phyloP scores from a whole-genome alignment of 1,284 basidiomycete species.

The Tremellales sp. region DNA sequence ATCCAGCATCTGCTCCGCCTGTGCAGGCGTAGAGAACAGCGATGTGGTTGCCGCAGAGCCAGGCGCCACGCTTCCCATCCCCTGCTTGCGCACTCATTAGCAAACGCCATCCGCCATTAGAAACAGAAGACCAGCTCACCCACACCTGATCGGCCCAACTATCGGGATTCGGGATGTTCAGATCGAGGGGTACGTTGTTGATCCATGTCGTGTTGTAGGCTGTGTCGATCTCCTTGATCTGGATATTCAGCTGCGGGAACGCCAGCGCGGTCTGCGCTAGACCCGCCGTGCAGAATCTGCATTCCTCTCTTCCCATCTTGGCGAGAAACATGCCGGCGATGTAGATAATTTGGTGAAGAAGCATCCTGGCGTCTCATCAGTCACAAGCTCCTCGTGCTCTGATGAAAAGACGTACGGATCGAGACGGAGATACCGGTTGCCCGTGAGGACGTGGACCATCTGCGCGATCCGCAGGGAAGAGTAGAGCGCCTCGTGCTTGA shows the following conservation, averaged over 20 bases:
- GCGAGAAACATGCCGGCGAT: constrained; percentile 78
- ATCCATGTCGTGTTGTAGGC: too few species aligned
- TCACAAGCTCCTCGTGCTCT: neutral
- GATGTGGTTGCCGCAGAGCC: too few species aligned
- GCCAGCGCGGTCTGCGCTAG: constrained; percentile 70
- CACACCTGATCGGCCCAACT: too few species aligned
- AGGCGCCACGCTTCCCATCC: too few species aligned
- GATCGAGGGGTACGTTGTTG: too few species aligned
- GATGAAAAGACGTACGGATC: constrained; percentile 50
- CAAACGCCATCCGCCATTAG: too few species aligned
- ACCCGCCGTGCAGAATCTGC: constrained; percentile 72
- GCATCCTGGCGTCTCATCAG: constrained; percentile 14
- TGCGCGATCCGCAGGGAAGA: constrained; percentile 81
- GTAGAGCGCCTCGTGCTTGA: constrained; percentile 74
- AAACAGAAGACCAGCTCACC: too few species aligned
- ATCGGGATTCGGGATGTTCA: too few species aligned
- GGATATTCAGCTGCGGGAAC: constrained; percentile 72
- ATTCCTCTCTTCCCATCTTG: constrained; percentile 72
- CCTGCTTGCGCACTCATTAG: too few species aligned
- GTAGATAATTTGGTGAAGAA: constrained; percentile 78
- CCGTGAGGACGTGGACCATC: constrained; percentile 70
- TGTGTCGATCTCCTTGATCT: constrained; percentile 57
- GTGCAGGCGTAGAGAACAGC: too few species aligned
- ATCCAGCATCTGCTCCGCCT: too few species aligned
- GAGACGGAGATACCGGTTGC: constrained; percentile 68